Evolutionary conservation across 2,329 filamentous ascomycete genomes (phyloP).

Genomic region (Bisporella sp.): DNA sequence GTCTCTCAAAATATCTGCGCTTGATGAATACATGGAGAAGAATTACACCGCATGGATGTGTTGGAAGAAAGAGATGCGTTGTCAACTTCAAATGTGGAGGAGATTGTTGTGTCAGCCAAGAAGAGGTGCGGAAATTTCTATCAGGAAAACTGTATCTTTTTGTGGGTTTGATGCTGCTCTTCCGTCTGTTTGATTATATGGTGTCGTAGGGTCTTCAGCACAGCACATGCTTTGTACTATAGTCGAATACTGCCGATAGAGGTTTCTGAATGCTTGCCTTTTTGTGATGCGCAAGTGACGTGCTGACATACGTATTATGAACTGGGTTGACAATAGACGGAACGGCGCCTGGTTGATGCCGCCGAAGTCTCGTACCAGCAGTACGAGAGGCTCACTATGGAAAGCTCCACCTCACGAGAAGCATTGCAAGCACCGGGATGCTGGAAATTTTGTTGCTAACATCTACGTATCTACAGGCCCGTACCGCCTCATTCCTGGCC

Average conservation of each 20-base stretch:
- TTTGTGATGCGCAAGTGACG: too few relatives aligned
- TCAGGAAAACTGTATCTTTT: neutral
- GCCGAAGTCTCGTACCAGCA: too few relatives aligned
- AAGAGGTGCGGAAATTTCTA: neutral
- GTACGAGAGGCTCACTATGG: too few relatives aligned
- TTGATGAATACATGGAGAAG: neutral
- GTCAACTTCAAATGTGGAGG: neutral
- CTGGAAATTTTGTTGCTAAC: too few relatives aligned
- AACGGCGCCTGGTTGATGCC: too few relatives aligned
- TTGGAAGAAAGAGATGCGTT: neutral
- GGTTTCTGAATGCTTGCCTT: too few relatives aligned
- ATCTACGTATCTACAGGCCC: too few relatives aligned
- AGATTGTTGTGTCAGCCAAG: neutral
- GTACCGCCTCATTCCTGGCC: too few relatives aligned
- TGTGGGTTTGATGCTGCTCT: neutral
- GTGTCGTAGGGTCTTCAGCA: neutral
- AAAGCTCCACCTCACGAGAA: too few relatives aligned
- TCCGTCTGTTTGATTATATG: neutral
- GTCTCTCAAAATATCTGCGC: conserved; percentile 16
- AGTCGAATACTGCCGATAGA: neutral
- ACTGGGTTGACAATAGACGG: too few relatives aligned
- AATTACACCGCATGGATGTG: neutral
- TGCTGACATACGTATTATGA: too few relatives aligned
- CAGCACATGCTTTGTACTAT: neutral
- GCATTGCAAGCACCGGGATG: too few relatives aligned